phyloP scores from a whole-genome alignment of 768 basidiomycete genomes.

The Auriscalpium vulgare region DNA sequence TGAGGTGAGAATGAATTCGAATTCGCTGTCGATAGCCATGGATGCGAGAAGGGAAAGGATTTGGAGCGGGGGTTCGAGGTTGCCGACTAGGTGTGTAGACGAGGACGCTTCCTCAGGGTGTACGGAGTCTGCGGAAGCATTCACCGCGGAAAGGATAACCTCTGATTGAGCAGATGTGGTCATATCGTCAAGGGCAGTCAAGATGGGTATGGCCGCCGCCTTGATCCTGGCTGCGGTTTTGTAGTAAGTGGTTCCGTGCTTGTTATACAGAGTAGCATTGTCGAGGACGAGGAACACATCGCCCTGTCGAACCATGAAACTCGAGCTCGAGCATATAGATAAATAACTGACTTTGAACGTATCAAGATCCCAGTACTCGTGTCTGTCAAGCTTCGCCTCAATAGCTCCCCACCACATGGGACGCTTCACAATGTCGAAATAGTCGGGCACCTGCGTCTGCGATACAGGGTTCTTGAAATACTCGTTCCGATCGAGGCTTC shows the following conservation, averaged over 20 bases:
- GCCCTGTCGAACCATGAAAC: constrained; percentile 33
- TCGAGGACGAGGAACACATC: constrained; percentile 79
- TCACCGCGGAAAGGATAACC: not conserved
- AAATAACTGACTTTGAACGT: constrained; percentile 52
- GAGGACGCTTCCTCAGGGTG: not conserved
- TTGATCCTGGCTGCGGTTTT: constrained; percentile 62
- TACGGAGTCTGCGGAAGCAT: not conserved
- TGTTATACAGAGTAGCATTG: constrained; percentile 87
- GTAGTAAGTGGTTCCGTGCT: constrained; percentile 60
- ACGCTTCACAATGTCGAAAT: constrained; percentile 74
- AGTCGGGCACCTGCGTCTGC: constrained; percentile 75
- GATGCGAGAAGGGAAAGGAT: constrained; percentile 50
- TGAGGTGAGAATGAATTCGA: constrained; percentile 45
- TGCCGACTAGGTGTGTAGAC: constrained; percentile 31
- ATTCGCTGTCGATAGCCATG: constrained; percentile 43
- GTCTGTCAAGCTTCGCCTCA: constrained; percentile 69
- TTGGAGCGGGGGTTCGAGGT: constrained; percentile 65
- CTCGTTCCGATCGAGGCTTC: constrained; percentile 63
- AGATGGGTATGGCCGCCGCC: constrained; percentile 31
- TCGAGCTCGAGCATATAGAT: not conserved
- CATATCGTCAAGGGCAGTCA: constrained; percentile 33
- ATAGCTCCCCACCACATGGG: constrained; percentile 91
- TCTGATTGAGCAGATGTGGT: constrained; percentile 8
- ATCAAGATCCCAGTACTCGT: constrained; percentile 74
- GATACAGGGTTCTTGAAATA: constrained; percentile 82